Conservation (phyloP, 768 basidiomycete genomes). For the Nidularia pulvinata region DNA sequence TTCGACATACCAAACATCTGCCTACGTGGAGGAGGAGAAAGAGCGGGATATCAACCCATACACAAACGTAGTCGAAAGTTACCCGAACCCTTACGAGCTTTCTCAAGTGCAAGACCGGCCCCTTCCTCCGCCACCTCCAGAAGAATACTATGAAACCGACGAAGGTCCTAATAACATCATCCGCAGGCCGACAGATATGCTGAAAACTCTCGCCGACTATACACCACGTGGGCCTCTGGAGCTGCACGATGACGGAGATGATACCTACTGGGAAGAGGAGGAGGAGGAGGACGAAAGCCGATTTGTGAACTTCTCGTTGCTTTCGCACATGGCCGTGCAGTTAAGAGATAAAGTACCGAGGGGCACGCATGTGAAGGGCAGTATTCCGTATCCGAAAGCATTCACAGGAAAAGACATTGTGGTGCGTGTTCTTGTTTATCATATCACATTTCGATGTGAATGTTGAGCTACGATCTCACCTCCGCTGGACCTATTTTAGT, state of each 20-base stretch:
- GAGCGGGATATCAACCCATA: neutral
- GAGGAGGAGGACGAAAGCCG: slow-evolving; percentile 56
- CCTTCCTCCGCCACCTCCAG: slow-evolving; percentile 4
- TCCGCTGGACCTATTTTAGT: slow-evolving; percentile 40
- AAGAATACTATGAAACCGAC: slow-evolving; percentile 3
- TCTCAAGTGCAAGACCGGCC: neutral
- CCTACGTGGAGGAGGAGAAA: neutral
- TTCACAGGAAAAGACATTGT: slow-evolving; percentile 97
- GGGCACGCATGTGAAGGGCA: slow-evolving; percentile 88
- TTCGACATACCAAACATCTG: neutral
- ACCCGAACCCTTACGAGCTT: neutral
- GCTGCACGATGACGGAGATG: slow-evolving; percentile 41
- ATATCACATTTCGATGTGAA: slow-evolving; percentile 8
- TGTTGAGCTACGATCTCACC: too few species aligned
- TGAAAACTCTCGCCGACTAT: slow-evolving; percentile 31
- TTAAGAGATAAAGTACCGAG: slow-evolving; percentile 89
- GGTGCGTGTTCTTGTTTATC: slow-evolving; percentile 57
- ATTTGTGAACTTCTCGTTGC: slow-evolving; percentile 86
- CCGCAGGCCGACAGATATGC: slow-evolving; percentile 33
- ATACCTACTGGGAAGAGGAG: slow-evolving; percentile 59
- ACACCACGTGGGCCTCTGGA: slow-evolving; percentile 14
- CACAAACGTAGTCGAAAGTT: neutral
- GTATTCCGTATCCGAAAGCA: slow-evolving; percentile 85
- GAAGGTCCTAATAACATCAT: slow-evolving; percentile 10
- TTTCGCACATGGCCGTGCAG: slow-evolving; percentile 89